Conservation (phyloP, 768 basidiomycete species). For the Stropharia rugosoannulata region DNA sequence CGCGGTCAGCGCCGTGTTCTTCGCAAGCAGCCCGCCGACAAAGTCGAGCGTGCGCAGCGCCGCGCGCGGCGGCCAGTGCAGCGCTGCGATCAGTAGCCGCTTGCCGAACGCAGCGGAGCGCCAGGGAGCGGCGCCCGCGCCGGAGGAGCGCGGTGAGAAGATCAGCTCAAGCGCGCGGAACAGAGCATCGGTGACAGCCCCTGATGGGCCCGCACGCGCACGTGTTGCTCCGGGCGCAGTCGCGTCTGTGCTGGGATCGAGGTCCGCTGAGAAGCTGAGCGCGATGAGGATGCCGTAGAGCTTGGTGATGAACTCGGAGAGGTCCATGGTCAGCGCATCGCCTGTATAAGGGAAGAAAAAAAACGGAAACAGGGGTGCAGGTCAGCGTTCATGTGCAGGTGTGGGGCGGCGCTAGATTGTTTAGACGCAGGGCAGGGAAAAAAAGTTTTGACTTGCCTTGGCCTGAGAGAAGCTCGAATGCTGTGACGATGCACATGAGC, state of each 20-base stretch:
- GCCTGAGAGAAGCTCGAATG: conserved; percentile 95
- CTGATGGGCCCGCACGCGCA: conserved; percentile 14
- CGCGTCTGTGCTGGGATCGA: conserved; percentile 40
- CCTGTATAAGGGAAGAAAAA: conserved; percentile 46
- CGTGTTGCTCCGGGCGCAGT: conserved; percentile 11
- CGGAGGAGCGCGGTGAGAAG: conserved; percentile 72
- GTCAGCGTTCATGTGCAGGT: not conserved
- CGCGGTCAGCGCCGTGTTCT: conserved; percentile 79
- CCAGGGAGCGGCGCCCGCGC: conserved; percentile 57
- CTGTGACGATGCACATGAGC: conserved; percentile 88
- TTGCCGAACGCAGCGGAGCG: conserved; percentile 92
- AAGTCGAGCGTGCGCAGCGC: conserved; percentile 74
- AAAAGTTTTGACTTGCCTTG: conserved; percentile 61
- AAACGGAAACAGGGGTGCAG: conserved; percentile 4
- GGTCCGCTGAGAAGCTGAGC: conserved; percentile 61
- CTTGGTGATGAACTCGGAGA: conserved; percentile 81
- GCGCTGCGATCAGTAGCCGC: conserved; percentile 76
- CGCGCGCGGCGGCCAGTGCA: conserved; percentile 75
- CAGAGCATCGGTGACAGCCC: conserved; percentile 59
- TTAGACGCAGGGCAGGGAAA: not conserved
- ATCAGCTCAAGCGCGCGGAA: conserved; percentile 83
- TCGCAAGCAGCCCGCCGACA: conserved; percentile 66
- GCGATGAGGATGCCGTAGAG: conserved; percentile 83
- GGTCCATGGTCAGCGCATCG: conserved; percentile 96
- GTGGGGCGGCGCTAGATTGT: not conserved